Evolutionary conservation across 805 yeast genomes (phyloP).

Genomic region (Cyberlindnera maritima): DNA sequence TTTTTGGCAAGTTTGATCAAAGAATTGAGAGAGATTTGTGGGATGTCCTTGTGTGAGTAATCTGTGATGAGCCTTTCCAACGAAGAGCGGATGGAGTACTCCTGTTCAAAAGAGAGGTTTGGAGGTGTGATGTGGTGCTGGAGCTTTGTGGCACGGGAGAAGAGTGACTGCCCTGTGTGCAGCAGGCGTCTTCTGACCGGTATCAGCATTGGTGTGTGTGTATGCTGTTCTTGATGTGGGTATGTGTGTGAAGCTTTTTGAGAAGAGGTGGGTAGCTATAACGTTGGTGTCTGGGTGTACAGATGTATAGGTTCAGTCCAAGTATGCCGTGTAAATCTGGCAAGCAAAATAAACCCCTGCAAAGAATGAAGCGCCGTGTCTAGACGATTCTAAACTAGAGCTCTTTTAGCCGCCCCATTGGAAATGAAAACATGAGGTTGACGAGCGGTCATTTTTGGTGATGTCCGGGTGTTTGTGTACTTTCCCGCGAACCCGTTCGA

Average conservation of each 20-base stretch:
- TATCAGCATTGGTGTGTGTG: too few species aligned
- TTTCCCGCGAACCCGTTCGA: not conserved
- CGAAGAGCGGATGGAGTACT: conserved; percentile 55
- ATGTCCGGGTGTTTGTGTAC: not conserved
- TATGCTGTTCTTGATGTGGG: too few species aligned
- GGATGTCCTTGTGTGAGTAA: conserved; percentile 50
- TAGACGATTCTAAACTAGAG: too few species aligned
- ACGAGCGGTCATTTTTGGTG: not conserved
- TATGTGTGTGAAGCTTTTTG: too few species aligned
- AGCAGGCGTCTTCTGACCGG: conserved; percentile 6
- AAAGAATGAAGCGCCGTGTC: too few species aligned
- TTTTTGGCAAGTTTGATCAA: conserved; percentile 41
- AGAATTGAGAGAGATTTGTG: conserved; percentile 50
- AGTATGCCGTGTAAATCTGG: too few species aligned
- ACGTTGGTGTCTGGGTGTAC: too few species aligned
- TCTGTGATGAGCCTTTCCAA: conserved; percentile 57
- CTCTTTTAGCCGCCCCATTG: too few species aligned
- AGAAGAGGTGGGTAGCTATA: too few species aligned
- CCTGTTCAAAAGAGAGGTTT: conserved; percentile 40
- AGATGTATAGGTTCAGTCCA: too few species aligned
- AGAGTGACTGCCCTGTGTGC: conserved; percentile 2
- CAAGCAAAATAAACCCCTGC: too few species aligned
- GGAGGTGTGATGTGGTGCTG: conserved; percentile 22
- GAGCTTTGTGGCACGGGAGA: conserved; percentile 18
- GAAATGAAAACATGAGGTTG: too few species aligned